A percentile compares a stretch with the other conserved stretches of the same genome.
These are phyloP conservation scores for Talaromyces sp. DNA, from an alignment of 2,329 filamentous ascomycete species.

Conservation along the genomic window DNA sequence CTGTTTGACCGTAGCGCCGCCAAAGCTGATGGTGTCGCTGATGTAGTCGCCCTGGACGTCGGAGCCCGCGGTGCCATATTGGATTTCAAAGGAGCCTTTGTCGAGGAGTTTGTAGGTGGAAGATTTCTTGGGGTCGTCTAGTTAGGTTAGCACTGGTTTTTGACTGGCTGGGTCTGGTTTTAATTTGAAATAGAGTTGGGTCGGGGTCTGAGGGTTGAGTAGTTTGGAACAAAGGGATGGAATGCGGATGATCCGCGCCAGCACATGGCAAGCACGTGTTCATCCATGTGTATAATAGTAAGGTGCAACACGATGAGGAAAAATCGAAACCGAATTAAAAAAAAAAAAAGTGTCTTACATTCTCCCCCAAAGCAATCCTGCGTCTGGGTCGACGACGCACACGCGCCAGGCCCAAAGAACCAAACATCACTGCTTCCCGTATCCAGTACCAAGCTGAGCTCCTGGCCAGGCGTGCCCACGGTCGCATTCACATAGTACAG, in stretches of 20 bases:
- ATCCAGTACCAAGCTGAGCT: slow-evolving; percentile 57
- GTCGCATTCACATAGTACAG: slow-evolving; percentile 61
- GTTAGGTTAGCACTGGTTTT: neutral
- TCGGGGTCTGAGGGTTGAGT: no score
- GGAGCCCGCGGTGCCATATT: slow-evolving; percentile 32
- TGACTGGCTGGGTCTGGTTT: no score
- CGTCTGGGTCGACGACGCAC: slow-evolving; percentile 2
- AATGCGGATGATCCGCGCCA: neutral
- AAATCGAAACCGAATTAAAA: neutral
- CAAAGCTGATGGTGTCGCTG: slow-evolving; percentile 30
- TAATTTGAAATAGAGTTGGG: neutral
- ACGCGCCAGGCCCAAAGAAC: slow-evolving; percentile 27
- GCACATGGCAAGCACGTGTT: slow-evolving; percentile 15
- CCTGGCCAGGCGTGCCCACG: slow-evolving; percentile 57
- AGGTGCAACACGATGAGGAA: neutral
- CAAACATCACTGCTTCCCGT: slow-evolving; percentile 66
- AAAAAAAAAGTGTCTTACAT: slow-evolving; percentile 2
- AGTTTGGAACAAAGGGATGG: neutral
- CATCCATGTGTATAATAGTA: slow-evolving; percentile 21
- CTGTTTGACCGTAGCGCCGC: slow-evolving; percentile 25
- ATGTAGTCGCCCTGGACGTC: slow-evolving; percentile 32
- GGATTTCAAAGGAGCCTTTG: slow-evolving; percentile 26
- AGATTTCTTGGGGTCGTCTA: slow-evolving; percentile 18
- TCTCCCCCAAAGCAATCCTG: slow-evolving; percentile 8
- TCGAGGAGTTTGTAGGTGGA: slow-evolving; percentile 14